Evolutionary conservation across 2,329 filamentous ascomycete species (phyloP).

Genomic region (Monosporascus cannonballus): DNA sequence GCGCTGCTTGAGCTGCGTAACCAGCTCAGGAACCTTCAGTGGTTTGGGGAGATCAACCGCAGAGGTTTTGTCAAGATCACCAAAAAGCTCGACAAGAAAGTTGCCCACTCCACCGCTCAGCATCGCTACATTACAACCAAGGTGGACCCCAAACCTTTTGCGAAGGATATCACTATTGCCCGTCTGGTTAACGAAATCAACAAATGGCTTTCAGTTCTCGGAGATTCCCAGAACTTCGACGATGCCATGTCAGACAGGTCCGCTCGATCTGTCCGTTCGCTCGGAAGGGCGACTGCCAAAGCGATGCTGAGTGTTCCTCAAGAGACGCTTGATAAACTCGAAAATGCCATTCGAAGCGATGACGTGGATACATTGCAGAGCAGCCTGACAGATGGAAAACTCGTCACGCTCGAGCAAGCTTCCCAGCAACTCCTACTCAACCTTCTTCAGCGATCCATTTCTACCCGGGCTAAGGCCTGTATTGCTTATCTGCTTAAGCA

Average conservation of each 20-base stretch:
- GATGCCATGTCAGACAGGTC: slow-evolving; percentile 72
- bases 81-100: slow-evolving; percentile 97
- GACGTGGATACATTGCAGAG: slow-evolving; percentile 51
- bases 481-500: slow-evolving; percentile 65
- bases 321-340: slow-evolving; percentile 62
- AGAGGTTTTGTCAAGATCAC: slow-evolving; percentile 97
- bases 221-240: slow-evolving; percentile 69
- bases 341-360: slow-evolving; percentile 66
- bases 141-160: slow-evolving; percentile 83
- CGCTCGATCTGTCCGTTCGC: slow-evolving; percentile 59
- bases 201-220: slow-evolving; percentile 80
- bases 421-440: slow-evolving; percentile 70
- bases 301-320: slow-evolving; percentile 67
- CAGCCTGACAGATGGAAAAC: slow-evolving; percentile 52
- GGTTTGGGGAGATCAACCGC: slow-evolving; percentile 96
- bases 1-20: slow-evolving; percentile 83
- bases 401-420: slow-evolving; percentile 44
- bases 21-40: slow-evolving; percentile 85
- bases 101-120: slow-evolving; percentile 69
- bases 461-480: slow-evolving; percentile 60
- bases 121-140: slow-evolving; percentile 83
- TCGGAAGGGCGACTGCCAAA: slow-evolving; percentile 71
- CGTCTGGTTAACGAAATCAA: slow-evolving; percentile 63
- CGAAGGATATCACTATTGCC: slow-evolving; percentile 56
- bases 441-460: slow-evolving; percentile 71